Evolutionary conservation across 495 filamentous ascomycete genomes (phyloP), one percentile per base, ranked within the genome.

Genomic region (Aspergillus coremiiformis): DNA sequence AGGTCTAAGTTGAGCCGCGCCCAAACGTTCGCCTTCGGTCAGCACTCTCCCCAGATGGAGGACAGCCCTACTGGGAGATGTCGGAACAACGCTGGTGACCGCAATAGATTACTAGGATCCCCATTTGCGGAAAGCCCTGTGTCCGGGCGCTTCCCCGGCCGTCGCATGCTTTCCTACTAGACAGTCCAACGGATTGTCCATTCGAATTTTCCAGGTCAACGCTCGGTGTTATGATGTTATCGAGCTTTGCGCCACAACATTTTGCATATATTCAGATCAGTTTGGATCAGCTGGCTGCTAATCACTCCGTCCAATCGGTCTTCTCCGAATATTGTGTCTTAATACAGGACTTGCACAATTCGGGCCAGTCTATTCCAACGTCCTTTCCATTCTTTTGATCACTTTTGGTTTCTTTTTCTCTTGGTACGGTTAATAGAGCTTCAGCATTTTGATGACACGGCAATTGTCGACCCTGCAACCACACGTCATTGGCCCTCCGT

Each of bases 21-120:
- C 15, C 87, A 95, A 66, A 99, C 92, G 0, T 99, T 90, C 70
- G 91, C 92, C 17, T 96, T 96, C 71, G 83, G 82, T 24, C 79
- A 94, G 58, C 79, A 84, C 43, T 75, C 71, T 12, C 72, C 75
- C 27, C 74, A 80, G 39, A 79, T 89, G 63, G 83, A 95, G 45
- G 88, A 90, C 57, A 92, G 88, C 53, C 89, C 89, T 8, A 92
- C 86, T 3, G 84, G 79, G 14, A 75, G 83, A 1, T 76, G 74
- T 52, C 78, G 84, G 6, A 66, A 71, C 51, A 69, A 61, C 50
- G 57, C 54, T 51, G 53, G 63, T 47, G 62, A 69, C 47, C 60
- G 63, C 42, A 61, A 49, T 48, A 52, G 67, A 49, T 56, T 70
- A 32, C 53, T 72, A 49, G 71, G 77, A 20, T 75, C 80, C 3